phyloP scores from a whole-genome alignment of 2,329 filamentous ascomycete genomes.

The Colletotrichum sojae region DNA sequence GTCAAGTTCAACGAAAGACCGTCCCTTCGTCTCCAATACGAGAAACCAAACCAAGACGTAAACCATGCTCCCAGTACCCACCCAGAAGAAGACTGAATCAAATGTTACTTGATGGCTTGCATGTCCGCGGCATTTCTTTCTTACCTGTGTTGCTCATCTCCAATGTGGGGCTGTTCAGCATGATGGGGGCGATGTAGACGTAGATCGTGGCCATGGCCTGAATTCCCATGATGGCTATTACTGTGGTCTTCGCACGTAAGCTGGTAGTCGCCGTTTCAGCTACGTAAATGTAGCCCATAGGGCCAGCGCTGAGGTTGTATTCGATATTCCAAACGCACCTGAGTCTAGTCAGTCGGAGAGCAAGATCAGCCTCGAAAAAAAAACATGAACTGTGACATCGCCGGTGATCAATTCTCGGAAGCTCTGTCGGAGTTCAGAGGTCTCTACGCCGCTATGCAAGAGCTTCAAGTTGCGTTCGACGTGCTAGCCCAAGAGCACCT shows the following conservation, averaged over 20 bases:
- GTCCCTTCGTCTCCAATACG: conserved; percentile 42
- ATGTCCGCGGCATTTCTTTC: neutral
- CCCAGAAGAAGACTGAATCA: conserved; percentile 37
- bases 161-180: neutral
- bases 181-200: neutral
- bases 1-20: conserved; percentile 43
- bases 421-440: conserved; percentile 39
- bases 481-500: conserved; percentile 36
- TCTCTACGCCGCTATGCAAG: conserved; percentile 41
- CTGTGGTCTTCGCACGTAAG: neutral
- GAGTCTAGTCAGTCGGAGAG: too few relatives aligned
- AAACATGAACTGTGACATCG: conserved; percentile 13
- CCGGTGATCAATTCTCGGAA: conserved; percentile 22
- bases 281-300: conserved; percentile 10
- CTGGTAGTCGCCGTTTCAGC: neutral
- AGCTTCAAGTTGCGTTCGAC: conserved; percentile 42
- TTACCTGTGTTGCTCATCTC: conserved; percentile 18
- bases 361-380: too few relatives aligned
- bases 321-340: neutral
- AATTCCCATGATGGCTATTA: neutral
- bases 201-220: conserved; percentile 10
- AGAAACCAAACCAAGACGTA: conserved; percentile 24
- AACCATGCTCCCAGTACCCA: conserved; percentile 35
- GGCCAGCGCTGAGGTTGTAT: conserved; percentile 3
- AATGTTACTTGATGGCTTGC: too few relatives aligned